Percentiles rank a stretch among this genome's conserved stretches.
These are phyloP conservation scores for Sicyos edulis DNA, from an alignment of 306 rosid species.

Conservation along the genomic window DNA sequence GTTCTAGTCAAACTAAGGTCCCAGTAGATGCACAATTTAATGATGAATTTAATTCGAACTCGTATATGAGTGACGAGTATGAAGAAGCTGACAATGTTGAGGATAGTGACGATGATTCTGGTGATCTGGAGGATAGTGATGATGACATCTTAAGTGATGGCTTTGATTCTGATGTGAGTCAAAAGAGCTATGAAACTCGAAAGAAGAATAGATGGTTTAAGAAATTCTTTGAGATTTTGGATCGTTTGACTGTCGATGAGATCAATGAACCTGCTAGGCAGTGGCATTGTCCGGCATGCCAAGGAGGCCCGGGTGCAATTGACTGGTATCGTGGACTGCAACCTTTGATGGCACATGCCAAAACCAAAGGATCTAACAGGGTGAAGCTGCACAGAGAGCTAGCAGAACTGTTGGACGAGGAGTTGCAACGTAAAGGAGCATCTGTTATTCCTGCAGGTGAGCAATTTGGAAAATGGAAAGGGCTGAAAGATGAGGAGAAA, in stretches of 20 bases:
- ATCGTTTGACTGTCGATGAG: constrained; percentile 40
- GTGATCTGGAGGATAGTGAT: constrained; percentile 46
- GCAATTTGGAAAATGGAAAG: constrained; percentile 76
- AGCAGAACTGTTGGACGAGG: constrained; percentile 73
- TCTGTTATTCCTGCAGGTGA: constrained; percentile 64
- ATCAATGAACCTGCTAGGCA: constrained; percentile 60
- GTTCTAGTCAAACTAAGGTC: constrained; percentile 30
- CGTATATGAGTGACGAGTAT: constrained; percentile 14
- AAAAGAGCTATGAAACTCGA: constrained; percentile 60
- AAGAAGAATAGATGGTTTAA: constrained; percentile 49
- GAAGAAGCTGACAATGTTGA: constrained; percentile 22
- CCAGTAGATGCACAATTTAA: constrained; percentile 22
- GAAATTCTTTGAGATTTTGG: constrained; percentile 53
- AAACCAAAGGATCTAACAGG: constrained; percentile 71
- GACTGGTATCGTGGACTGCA: constrained; percentile 84
- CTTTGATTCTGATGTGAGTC: constrained; percentile 59
- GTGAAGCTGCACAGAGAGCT: constrained; percentile 68
- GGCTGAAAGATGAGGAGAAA: constrained; percentile 51
- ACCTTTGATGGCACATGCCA: constrained; percentile 76
- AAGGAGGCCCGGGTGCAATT: constrained; percentile 83
- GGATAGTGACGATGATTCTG: constrained; percentile 29
- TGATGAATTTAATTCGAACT: constrained; percentile 25
- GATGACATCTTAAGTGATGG: constrained; percentile 63
- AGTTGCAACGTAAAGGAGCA: constrained; percentile 58
- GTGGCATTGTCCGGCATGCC: constrained; percentile 94